Conservation (phyloP, 1,139 yeast genomes). For the Candida smagusa region DNA sequence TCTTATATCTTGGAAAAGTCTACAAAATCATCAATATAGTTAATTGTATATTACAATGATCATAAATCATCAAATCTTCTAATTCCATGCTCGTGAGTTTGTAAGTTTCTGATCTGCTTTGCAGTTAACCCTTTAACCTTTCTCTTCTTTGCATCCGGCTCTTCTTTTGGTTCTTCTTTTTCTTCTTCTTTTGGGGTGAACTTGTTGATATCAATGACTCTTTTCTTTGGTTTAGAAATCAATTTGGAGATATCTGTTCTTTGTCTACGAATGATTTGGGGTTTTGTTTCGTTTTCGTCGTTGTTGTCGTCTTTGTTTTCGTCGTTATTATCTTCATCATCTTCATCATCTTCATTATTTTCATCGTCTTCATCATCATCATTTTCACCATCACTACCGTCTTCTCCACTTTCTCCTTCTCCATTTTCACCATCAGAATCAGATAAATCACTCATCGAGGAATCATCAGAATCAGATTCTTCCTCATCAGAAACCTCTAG, state of each 20-base stretch:
- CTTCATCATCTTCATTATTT: conserved; percentile 7
- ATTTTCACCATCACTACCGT: conserved; percentile 7
- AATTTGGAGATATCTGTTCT: conserved; percentile 9
- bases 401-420: conserved; percentile 9
- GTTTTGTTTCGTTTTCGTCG: conserved; percentile 2
- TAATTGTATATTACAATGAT: not conserved
- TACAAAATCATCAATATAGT: too few species aligned
- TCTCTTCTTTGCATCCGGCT: conserved; percentile 21
- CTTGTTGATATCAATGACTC: conserved; percentile 19
- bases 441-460: conserved; percentile 9
- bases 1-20: too few species aligned
- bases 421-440: conserved; percentile 3
- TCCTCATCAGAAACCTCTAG: conserved; percentile 12
- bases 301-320: conserved; percentile 12
- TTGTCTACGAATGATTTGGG: conserved; percentile 9
- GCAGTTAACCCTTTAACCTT: conserved; percentile 38
- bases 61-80: conserved; percentile 62
- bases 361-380: conserved; percentile 14
- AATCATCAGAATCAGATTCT: conserved; percentile 14
- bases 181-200: conserved; percentile 11
- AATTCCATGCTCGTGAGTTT: conserved; percentile 64
- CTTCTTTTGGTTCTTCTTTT: conserved; percentile 13
- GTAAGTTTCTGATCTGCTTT: conserved; percentile 47
- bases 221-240: conserved; percentile 14
- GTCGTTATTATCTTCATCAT: conserved; percentile 10